Base-by-base conservation (phyloP, 2,329 filamentous ascomycete genomes). In the Exophiala mesophila region DNA sequence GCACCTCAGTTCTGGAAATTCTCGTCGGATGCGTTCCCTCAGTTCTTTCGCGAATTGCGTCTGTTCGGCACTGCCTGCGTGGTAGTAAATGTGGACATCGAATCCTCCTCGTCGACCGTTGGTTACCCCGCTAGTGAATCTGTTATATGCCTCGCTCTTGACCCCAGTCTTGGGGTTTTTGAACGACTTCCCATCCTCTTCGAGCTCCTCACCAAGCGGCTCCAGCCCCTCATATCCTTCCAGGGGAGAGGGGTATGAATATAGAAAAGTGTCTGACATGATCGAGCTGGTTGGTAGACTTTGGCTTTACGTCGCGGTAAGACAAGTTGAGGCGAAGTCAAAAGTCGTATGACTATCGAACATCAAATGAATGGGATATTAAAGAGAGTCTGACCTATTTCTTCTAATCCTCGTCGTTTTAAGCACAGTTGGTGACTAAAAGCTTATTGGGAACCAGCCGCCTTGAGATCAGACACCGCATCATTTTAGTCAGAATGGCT, bases 21-120 rank as follows among this genome's bases (percentile, higher is more conserved):
- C 88, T 46, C 81, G 73, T 36, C 88, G 71, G 52, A 94, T 85
- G 8, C 88, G 74, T 58, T 89, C 79, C 76, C 83, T 86, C 0
- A 95, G 71, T 32, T 83, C 80, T 19, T 66, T 72, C 1, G 88
- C 88, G 58, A 83, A 90, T 24, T 76, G 69, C 0, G 64, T 62
- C 58, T 94, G 84, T 4, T 71, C 66, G 1, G 73, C 61, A 47
- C 82, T 82, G 32, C 68, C 72, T 57, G 78, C 63, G 50, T 81
- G 77, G 63, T 88, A 86, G 66, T 95, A 95, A 55, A 95, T 81
- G 63, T 95, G 88, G 12, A 94, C 66, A 59, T 95, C 88, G 53
- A 95, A 95, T 8, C 81, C 88, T 7, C 39, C 50, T 16, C 47
- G 39, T 10, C 2, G 59, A 62, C 2, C 74, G 79, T 44, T 83